These are phyloP conservation scores for Rhizodiscina lignyota DNA, from an alignment of 495 filamentous ascomycete genomes.

Conservation along the genomic window DNA sequence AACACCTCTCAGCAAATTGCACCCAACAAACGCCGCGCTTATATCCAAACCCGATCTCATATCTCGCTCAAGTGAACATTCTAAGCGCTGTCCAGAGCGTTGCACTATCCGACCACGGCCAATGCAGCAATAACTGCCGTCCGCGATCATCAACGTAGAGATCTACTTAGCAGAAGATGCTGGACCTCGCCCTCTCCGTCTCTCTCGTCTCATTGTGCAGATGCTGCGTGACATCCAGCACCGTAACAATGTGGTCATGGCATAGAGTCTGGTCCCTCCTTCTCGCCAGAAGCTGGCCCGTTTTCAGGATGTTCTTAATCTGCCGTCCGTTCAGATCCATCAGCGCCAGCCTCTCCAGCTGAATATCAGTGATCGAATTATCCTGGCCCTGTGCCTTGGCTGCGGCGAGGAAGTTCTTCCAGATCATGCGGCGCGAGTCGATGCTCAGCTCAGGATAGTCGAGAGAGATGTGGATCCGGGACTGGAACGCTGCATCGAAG, in stretches of 20 bases:
- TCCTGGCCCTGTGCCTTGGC: slow-evolving; percentile 9
- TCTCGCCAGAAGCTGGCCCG: slow-evolving; percentile 27
- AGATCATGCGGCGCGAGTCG: slow-evolving; percentile 19
- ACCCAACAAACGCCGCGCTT: no score
- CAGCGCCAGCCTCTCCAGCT: slow-evolving; percentile 25
- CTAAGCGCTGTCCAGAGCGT: no score
- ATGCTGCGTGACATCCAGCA: slow-evolving; percentile 29
- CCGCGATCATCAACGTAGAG: no score
- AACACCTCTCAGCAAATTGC: no score
- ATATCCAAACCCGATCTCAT: no score
- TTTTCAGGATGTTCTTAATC: slow-evolving; percentile 51
- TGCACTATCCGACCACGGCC: no score
- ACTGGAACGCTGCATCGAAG: slow-evolving; percentile 24
- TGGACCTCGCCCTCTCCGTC: slow-evolving; percentile 10
- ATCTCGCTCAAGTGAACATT: no score
- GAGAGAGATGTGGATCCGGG: slow-evolving; percentile 25
- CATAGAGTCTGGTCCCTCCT: slow-evolving; percentile 21
- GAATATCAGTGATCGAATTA: slow-evolving; percentile 22
- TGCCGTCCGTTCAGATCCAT: slow-evolving; percentile 41
- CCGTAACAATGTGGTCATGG: slow-evolving; percentile 27
- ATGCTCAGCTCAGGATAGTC: slow-evolving; percentile 22
- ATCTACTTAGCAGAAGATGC: slow-evolving; percentile 6
- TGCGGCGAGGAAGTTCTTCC: slow-evolving; percentile 27
- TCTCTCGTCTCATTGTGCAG: slow-evolving; percentile 18
- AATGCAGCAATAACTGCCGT: no score